Base-by-base conservation (phyloP, 1,139 yeast species). In the Candida sanyaensis region DNA sequence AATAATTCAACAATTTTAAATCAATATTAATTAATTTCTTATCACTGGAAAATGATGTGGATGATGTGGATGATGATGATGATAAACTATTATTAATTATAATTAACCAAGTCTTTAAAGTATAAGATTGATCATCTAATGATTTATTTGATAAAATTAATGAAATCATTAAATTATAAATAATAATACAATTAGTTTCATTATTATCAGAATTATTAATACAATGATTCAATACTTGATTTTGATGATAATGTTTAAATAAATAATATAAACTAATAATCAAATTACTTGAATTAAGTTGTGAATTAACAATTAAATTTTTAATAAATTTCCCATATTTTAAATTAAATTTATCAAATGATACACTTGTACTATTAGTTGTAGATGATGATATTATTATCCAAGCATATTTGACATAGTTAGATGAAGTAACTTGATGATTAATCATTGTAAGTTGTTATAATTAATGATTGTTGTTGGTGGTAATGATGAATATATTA, bases 101-200 rank as follows among this genome's bases (percentile, higher is more conserved):
- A n/a, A 54, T 60, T 33, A 59, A 49, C 84, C 84, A 79, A 4
- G 83, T 79, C 53, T 78, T 78, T 52, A 78, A 64, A 1, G 83
- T 77, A 53, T 78, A 79, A 43, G 78, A 73, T 48, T 77, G 80
- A 55, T 79, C 84, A 57, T 79, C 81, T 49, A 64, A 69, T 12
- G 75, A 64, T 58, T 79, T 79, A 59, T 79, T 79, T 33, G 81
- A 65, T 17, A 79, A 60, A 46, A 79, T 65, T 42, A 78, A 63
- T 21, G 80, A 64, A 13, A 69, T 61, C 45, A 66, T 51, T 4
- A 72, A 58, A 36, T 68, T 46, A 52, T 71, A 68, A 36, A 62
- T 63, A 5, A 59, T 54, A 45, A 69, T 54, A 24, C 49, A 39
- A 32, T 37, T 33, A 13, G 6, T 30, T 29, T 27, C 41, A 53